A percentile compares a stretch with the other conserved stretches of the same genome.
phyloP scores from a whole-genome alignment of 1,284 basidiomycete genomes.

The Ustilago lituana region DNA sequence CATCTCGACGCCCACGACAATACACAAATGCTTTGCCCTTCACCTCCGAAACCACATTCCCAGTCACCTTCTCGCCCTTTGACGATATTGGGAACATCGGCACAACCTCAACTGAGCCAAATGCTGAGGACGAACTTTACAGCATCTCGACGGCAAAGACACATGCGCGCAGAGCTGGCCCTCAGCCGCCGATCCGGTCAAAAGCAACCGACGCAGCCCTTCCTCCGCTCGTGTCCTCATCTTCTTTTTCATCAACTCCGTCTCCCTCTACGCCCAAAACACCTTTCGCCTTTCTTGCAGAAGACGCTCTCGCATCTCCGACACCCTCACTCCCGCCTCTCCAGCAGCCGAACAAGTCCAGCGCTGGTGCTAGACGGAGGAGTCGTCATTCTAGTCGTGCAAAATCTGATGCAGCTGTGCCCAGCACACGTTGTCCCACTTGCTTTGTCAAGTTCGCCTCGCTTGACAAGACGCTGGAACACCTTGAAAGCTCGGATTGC shows the following conservation, averaged over 20 bases:
- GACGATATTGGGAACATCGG: background rate
- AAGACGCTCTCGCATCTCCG: constrained; percentile 10
- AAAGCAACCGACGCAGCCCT: constrained; percentile 5
- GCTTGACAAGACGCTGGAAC: constrained; percentile 29
- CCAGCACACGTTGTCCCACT: constrained; percentile 37
- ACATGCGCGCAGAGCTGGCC: background rate
- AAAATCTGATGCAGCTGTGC: constrained; percentile 19
- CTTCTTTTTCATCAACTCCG: constrained; percentile 13
- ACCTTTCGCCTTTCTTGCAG: constrained; percentile 12
- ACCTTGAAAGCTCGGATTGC: constrained; percentile 41
- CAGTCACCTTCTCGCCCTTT: constrained; percentile 9
- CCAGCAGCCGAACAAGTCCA: constrained; percentile 6
- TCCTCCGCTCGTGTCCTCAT: constrained; percentile 10
- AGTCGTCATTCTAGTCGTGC: constrained; percentile 20
- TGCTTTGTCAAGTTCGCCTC: constrained; percentile 34
- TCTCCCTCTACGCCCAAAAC: constrained; percentile 21
- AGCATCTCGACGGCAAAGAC: constrained; percentile 3
- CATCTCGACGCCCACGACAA: constrained; percentile 7
- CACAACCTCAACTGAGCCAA: background rate
- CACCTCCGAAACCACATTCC: background rate
- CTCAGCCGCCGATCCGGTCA: background rate
- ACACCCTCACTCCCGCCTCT: constrained; percentile 6
- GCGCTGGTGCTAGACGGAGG: constrained; percentile 2
- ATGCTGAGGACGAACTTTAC: constrained; percentile 19
- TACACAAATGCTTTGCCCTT: constrained; percentile 10